phyloP scores from a whole-genome alignment of 164 flowering plant genomes.

The Brasenia schreberi region DNA sequence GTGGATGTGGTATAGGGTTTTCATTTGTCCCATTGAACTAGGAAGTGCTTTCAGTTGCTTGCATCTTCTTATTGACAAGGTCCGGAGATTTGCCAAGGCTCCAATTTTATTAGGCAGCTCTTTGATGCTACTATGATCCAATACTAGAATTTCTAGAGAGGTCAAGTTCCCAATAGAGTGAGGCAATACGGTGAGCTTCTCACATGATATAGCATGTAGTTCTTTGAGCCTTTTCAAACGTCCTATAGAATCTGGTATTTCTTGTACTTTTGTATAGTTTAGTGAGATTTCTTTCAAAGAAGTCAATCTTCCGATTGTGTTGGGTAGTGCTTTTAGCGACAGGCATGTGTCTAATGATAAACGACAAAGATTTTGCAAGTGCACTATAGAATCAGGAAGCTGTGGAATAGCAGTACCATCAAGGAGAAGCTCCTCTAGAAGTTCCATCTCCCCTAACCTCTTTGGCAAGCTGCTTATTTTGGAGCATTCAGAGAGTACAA shows the following conservation, averaged over 20 bases:
- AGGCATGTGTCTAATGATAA: neutral
- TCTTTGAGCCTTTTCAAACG: slow-evolving; percentile 1
- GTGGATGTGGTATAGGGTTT: neutral
- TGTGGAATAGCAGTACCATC: slow-evolving; percentile 12
- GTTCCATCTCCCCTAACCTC: neutral
- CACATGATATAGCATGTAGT: neutral
- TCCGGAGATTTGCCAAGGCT: slow-evolving; percentile 1
- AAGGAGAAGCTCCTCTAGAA: slow-evolving; percentile 9
- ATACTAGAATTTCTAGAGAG: neutral
- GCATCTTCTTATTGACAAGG: neutral
- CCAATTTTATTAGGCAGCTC: slow-evolving; percentile 3
- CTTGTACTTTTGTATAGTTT: neutral
- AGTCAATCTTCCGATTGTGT: neutral
- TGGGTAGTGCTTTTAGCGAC: slow-evolving; percentile 1
- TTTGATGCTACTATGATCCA: neutral
- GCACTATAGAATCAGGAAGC: slow-evolving; percentile 7
- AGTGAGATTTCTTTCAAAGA: neutral
- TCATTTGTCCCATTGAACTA: neutral
- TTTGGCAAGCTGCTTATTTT: neutral
- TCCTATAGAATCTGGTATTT: slow-evolving; percentile 2
- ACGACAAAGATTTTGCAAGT: neutral
- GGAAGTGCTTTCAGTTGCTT: slow-evolving; percentile 1
- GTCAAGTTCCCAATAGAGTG: slow-evolving; percentile 1
- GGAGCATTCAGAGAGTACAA: neutral
- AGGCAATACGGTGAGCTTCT: neutral